Conservation (phyloP, 75 land plant species). For the Pinus albicaulis region DNA sequence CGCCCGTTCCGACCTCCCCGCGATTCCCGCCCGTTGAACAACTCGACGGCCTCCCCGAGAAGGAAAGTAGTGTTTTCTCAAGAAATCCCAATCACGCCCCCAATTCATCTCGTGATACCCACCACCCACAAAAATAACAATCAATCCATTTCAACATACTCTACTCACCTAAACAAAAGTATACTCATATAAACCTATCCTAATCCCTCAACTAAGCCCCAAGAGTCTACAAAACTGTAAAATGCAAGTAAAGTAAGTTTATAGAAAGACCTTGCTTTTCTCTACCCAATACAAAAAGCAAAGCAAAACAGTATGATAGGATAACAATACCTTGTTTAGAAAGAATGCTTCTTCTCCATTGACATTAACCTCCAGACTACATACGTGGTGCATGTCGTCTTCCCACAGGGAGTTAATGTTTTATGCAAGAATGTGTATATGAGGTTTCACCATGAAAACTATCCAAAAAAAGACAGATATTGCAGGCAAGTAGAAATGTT, state of each 20-base stretch:
- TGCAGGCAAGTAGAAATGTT: too few relatives aligned
- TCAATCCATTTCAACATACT: not conserved
- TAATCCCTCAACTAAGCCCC: too few relatives aligned
- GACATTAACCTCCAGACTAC: slow-evolving; percentile 64
- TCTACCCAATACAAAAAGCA: too few relatives aligned
- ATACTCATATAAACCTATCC: too few relatives aligned
- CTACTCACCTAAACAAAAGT: too few relatives aligned
- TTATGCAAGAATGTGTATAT: not conserved
- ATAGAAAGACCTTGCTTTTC: too few relatives aligned
- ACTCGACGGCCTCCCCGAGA: slow-evolving; percentile 40
- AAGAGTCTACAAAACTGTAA: too few relatives aligned
- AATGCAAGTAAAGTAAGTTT: too few relatives aligned
- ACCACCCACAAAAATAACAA: not conserved
- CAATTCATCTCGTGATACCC: not conserved
- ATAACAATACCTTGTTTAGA: slow-evolving; percentile 42
- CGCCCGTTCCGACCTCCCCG: not conserved
- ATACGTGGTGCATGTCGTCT: slow-evolving; percentile 9
- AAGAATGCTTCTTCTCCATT: slow-evolving; percentile 60
- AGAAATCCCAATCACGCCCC: not conserved
- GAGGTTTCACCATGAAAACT: not conserved
- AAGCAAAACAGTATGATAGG: not conserved
- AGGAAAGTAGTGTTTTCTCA: slow-evolving; percentile 45
- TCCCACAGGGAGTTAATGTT: too few relatives aligned
- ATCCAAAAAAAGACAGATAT: not conserved
- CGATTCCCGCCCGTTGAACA: slow-evolving; percentile 28